Base-by-base conservation (phyloP, 116 monocot species). In the Papilionanthe hybrid region DNA sequence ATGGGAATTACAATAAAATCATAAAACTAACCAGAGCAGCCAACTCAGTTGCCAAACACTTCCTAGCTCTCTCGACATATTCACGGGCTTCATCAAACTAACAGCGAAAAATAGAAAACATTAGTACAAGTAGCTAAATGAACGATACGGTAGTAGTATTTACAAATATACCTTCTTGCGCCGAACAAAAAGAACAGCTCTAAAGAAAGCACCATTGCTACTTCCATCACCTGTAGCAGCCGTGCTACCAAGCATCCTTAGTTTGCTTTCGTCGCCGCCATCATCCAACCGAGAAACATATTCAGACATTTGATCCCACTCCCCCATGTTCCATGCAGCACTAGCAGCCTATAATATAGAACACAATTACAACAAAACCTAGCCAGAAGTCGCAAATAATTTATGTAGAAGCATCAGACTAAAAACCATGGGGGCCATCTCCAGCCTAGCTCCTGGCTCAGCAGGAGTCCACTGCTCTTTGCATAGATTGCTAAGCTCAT, bases 311-410 rank as follows among this genome's bases (percentile, higher is more conserved):
- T 99, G 98, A 87, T 99, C 93, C 98, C 98, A 99, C 75, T 99
- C 98, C 55, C 98, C 98, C 98, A 99, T 94, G 78, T 93, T 93
- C 98, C 98, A 99, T 49, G 98, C 95, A 87, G 95, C 93, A 89
- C 47, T 89, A 82, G 98, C 98, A 88, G 98, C 98, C 98, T 99
- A 85, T 43, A 71, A 50, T 66, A 67, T 28, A 7, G 0, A 6
- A 7, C 45, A 75, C 75, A 50, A 49, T 43, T 25, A 25, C 49
- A 75, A 75, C 25, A 13, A 13, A 48, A 47, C 45, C 27, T 1
- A 13, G 48, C 8, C 49, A 75, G 44, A 18, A 73, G 44, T 20
- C 53, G 17, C 0, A 53, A 53, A 53, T 53, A 53, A 53, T 19
- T 2, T 29, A 42, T 44, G 9, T 37, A 15, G 0, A 25, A 69